Evolutionary conservation across 2,329 filamentous ascomycete genomes (phyloP).

Genomic region (Delphinella strobiligena): DNA sequence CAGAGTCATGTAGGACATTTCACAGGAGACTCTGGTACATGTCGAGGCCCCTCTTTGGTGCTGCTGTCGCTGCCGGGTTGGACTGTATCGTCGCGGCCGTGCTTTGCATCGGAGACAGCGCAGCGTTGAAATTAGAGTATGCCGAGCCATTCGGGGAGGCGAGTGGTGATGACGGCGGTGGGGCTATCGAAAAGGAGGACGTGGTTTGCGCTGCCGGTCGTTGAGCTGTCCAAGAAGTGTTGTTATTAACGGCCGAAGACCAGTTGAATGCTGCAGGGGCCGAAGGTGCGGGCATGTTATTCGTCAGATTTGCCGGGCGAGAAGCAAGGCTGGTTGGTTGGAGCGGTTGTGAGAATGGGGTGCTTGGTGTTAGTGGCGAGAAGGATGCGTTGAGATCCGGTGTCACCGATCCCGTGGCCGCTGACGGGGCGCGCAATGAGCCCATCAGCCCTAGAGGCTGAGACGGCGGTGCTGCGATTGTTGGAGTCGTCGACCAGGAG

Average conservation of each 20-base stretch:
- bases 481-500: conserved; percentile 29
- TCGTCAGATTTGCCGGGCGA: conserved; percentile 10
- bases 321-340: conserved; percentile 14
- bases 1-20: too few species aligned
- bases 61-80: conserved; percentile 20
- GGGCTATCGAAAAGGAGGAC: conserved; percentile 47
- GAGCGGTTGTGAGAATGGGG: conserved; percentile 17
- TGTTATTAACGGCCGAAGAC: conserved; percentile 27
- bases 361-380: conserved; percentile 22
- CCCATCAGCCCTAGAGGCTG: conserved; percentile 2
- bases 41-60: conserved; percentile 39
- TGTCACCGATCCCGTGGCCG: conserved; percentile 19
- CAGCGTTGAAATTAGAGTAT: conserved; percentile 1
- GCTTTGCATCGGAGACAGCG: conserved; percentile 6
- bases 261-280: conserved; percentile 38
- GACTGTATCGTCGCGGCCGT: conserved; percentile 2
- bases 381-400: conserved; percentile 22
- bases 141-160: conserved; percentile 28
- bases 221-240: conserved; percentile 10
- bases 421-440: conserved; percentile 10
- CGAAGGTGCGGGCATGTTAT: conserved; percentile 8
- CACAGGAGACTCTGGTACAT: conserved; percentile 57
- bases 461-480: not conserved
- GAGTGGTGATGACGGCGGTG: conserved; percentile 34
- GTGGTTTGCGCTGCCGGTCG: conserved; percentile 12